Conservation (phyloP, 1,284 basidiomycete genomes). For the Cutaneotrichosporon arboriforme region DNA sequence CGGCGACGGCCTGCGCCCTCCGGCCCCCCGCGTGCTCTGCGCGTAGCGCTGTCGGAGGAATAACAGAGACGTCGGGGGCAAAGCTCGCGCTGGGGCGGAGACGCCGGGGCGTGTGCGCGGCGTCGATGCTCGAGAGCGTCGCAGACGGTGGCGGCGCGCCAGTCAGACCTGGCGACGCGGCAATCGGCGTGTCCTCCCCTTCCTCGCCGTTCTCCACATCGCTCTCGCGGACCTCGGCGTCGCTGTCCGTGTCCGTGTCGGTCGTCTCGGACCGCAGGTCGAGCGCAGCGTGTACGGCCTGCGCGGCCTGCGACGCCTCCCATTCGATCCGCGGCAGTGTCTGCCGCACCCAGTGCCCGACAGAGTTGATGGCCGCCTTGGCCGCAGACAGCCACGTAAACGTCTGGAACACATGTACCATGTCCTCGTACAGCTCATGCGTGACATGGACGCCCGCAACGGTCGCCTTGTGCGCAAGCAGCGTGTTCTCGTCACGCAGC, state of each 20-base stretch:
- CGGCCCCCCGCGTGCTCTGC: not conserved
- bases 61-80: not conserved
- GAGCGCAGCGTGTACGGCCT: constrained; percentile 1
- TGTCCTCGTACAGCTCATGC: constrained; percentile 90
- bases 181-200: constrained; percentile 5
- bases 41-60: not conserved
- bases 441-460: constrained; percentile 79
- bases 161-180: not conserved
- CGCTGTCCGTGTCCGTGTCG: not conserved
- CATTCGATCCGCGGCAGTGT: constrained; percentile 60
- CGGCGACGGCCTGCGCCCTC: not conserved
- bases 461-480: constrained; percentile 91
- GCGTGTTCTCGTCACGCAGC: constrained; percentile 81
- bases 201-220: not conserved
- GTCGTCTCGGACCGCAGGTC: not conserved
- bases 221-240: not conserved
- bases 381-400: constrained; percentile 75
- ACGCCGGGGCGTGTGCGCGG: not conserved
- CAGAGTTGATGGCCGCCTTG: constrained; percentile 59
- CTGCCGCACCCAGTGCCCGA: constrained; percentile 59
- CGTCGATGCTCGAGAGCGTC: not conserved
- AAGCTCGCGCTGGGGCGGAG: not conserved
- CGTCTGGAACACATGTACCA: constrained; percentile 84
- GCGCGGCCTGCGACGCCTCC: constrained; percentile 15
- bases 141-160: not conserved